Percentiles rank a stretch among this genome's conserved stretches.
phyloP scores from a whole-genome alignment of 805 yeast species.

The Nakazawaea peltata region DNA sequence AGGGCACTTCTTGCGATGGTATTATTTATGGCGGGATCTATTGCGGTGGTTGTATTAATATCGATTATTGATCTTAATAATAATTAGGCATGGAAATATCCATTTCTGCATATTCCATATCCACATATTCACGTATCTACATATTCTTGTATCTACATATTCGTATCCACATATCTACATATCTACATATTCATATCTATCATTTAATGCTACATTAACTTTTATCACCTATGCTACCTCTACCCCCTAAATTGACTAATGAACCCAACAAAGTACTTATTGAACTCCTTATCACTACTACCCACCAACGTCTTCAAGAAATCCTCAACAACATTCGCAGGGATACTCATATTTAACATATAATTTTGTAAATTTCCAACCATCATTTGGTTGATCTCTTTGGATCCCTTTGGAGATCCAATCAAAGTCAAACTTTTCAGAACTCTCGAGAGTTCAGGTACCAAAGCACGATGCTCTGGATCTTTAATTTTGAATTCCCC shows the following conservation, averaged over 20 bases:
- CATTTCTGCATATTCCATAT: neutral
- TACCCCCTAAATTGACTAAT: slow-evolving; percentile 7
- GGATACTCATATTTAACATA: slow-evolving; percentile 51
- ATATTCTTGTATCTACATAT: neutral
- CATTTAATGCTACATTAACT: too few relatives aligned
- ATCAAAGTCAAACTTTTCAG: slow-evolving; percentile 49
- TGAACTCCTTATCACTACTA: slow-evolving; percentile 54
- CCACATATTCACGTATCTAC: neutral
- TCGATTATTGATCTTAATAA: slow-evolving; percentile 3
- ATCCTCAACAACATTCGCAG: slow-evolving; percentile 51
- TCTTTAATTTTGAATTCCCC: slow-evolving; percentile 61
- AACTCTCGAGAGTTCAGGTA: slow-evolving; percentile 65
- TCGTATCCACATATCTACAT: too few relatives aligned
- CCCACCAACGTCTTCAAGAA: slow-evolving; percentile 52
- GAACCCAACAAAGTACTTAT: slow-evolving; percentile 49
- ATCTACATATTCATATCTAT: too few relatives aligned
- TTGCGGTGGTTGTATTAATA: neutral
- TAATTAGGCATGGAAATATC: neutral
- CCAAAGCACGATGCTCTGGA: slow-evolving; percentile 68
- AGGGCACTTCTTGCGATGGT: slow-evolving; percentile 13
- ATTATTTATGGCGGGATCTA: slow-evolving; percentile 5
- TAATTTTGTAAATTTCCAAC: slow-evolving; percentile 20
- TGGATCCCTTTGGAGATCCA: slow-evolving; percentile 15
- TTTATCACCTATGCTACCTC: too few relatives aligned
- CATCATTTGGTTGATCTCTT: slow-evolving; percentile 20